Evolutionary conservation across 208 protist species (phyloP).

Genomic region (Leishmania major): DNA sequence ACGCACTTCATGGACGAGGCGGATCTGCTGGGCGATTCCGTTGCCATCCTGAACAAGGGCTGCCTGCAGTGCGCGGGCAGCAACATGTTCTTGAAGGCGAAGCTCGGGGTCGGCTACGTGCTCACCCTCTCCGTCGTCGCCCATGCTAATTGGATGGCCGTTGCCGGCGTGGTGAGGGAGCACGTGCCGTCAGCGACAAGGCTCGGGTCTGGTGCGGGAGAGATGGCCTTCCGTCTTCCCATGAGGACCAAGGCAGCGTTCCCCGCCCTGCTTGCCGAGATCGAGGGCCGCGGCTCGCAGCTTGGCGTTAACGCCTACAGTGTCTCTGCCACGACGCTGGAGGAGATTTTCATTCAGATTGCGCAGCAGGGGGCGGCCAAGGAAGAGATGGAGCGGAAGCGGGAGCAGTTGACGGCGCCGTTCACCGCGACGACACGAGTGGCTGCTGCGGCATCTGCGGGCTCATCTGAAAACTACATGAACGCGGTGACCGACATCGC

Average conservation of each 20-base stretch:
- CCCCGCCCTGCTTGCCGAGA: conserved; percentile 38
- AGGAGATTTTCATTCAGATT: conserved; percentile 79
- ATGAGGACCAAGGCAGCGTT: conserved; percentile 48
- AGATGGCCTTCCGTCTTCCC: conserved; percentile 46
- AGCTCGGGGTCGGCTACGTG: conserved; percentile 58
- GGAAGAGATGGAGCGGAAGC: conserved; percentile 15
- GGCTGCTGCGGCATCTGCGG: background rate
- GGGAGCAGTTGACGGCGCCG: background rate
- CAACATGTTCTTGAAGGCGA: conserved; percentile 55
- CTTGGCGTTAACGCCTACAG: conserved; percentile 53
- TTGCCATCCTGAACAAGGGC: conserved; percentile 86
- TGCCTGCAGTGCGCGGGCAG: conserved; percentile 51
- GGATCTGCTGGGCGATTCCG: conserved; percentile 89
- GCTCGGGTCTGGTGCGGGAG: conserved; percentile 38
- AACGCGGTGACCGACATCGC: conserved; percentile 9
- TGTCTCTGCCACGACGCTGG: conserved; percentile 68
- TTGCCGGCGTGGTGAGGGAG: conserved; percentile 16
- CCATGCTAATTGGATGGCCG: conserved; percentile 23
- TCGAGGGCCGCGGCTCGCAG: conserved; percentile 39
- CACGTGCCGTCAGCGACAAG: conserved; percentile 37
- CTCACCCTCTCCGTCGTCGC: conserved; percentile 47
- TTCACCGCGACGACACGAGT: background rate
- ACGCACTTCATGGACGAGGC: conserved; percentile 98
- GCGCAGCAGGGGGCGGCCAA: conserved; percentile 43
- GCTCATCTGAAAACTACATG: background rate